Conservation (phyloP, 768 basidiomycete genomes). For the Leccinum subgranulosum region DNA sequence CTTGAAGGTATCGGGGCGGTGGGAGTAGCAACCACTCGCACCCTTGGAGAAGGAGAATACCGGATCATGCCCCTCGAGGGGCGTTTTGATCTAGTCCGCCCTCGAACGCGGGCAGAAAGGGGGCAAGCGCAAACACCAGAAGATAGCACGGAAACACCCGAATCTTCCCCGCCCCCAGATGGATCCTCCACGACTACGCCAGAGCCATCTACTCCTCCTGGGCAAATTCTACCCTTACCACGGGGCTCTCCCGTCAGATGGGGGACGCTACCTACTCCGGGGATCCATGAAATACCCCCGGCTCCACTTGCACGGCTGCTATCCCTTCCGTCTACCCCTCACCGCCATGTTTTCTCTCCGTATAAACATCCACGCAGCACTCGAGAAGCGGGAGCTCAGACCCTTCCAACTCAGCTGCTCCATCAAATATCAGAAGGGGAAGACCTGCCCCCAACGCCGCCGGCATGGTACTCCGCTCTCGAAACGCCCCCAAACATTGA, state of each 20-base stretch:
- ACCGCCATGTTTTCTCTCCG: slow-evolving; percentile 20
- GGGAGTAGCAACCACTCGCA: slow-evolving; percentile 6
- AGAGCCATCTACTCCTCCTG: slow-evolving; percentile 38
- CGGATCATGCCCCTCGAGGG: slow-evolving; percentile 81
- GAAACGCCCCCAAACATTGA: slow-evolving; percentile 76
- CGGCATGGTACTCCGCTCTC: slow-evolving; percentile 77
- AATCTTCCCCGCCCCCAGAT: slow-evolving; percentile 9
- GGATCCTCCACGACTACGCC: slow-evolving; percentile 4
- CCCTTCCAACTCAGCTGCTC: slow-evolving; percentile 16
- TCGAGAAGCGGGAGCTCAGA: slow-evolving; percentile 22
- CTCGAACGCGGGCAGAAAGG: slow-evolving; percentile 25
- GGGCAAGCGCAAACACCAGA: slow-evolving; percentile 1
- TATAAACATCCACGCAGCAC: slow-evolving; percentile 11
- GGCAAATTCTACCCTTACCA: slow-evolving; percentile 30
- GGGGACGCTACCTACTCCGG: slow-evolving; percentile 60
- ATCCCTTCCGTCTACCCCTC: slow-evolving; percentile 45
- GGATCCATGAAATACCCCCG: slow-evolving; percentile 57
- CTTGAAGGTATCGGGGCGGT: slow-evolving; percentile 28
- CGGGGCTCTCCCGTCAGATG: slow-evolving; percentile 38
- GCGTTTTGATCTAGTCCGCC: slow-evolving; percentile 81
- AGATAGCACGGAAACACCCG: slow-evolving; percentile 13
- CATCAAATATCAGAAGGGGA: slow-evolving; percentile 28
- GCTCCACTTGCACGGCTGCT: slow-evolving; percentile 51
- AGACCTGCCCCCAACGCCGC: slow-evolving; percentile 58
- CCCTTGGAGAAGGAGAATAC: slow-evolving; percentile 66